Base-by-base conservation (phyloP, 441 rosid genomes). In the Corymbia citriodora region DNA sequence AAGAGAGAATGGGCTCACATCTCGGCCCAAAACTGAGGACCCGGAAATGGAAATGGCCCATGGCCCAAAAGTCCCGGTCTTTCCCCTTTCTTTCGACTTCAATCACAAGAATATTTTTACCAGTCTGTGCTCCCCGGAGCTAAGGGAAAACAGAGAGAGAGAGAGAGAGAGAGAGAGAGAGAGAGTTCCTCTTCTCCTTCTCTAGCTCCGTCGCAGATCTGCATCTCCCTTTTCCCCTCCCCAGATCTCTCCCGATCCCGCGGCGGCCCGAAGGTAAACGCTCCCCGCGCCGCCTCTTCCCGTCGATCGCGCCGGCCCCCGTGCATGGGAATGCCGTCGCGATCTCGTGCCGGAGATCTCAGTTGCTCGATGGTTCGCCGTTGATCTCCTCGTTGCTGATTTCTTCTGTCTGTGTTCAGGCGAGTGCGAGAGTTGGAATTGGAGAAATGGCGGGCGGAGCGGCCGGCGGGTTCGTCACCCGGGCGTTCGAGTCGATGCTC, bases 401-500 rank as follows among this genome's bases (percentile, higher is more conserved):
- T 25, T 87, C 49, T 87, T 57, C 61, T 10, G 48, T 19, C 53
- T 23, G 16, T 8, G 63, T 40, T 5, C 45, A 40, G 45, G 52
- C 9, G n/a, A 74, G 83, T 12, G 82, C 52, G n/a, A 9, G 45
- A 74, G 85, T 52, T 14, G 85, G 85, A 53, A 87, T 87, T 48
- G 19, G 45, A 59, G 88, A 50, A 87, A 88, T 88, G 92, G 90
- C 91, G 90, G 91, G 91, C 16, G 91, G 91, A 53, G 99, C 99
- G 89, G 99, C 99, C n/a, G 99, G 99, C 45, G 99, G 99, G 55
- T 98, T 98, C 90, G 94, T 98, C 91, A 94, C 93, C 93, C 97
- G 99, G 82, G 99, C 99, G 79, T 97, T 98, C 90, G 99, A 98
- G 94, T 94, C 98, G 91, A 97, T 98, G 95, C 98, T 98, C 91